Evolutionary conservation across 305 asterid species (phyloP), one percentile per base, ranked within the genome.

Genomic region (Plantago rigida): DNA sequence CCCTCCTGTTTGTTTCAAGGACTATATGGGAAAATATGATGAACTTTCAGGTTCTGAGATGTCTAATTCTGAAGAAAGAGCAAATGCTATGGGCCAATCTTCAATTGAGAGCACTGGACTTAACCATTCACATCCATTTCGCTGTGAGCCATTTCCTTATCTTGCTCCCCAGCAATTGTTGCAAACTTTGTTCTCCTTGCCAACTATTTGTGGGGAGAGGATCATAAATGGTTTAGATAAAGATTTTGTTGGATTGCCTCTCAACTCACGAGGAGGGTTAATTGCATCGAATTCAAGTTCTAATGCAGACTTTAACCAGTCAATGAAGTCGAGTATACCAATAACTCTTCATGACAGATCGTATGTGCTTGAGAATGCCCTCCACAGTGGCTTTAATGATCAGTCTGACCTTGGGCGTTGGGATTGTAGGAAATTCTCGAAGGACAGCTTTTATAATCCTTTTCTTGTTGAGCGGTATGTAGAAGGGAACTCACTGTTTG

Each of bases 241-340:
- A 53, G 67, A 70, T 55, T 75, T 67, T 64, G 65, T 82, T 55
- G 81, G 93, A 13, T 80, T 86, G 79, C 93, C 93, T 56, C 85
- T 86, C 56, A 86, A 82, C 66, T 86, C 92, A 45, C 87, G 75
- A 14, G 89, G 95, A 58, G 87, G 81, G 72, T 62, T 86, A 52
- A 77, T 84, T 45, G 55, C 68, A 46, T 47, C 65, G 63, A 77
- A 67, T 63, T 74, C 86, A 54, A 72, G 65, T 53, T 69, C 59
- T 71, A 71, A 68, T 59, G 63, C 69, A 44, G 72, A 71, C 77
- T 55, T 56, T 56, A 64, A 62, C 62, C 81, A 73, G 71, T 61
- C 51, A 56, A 75, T 69, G 66, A 78, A 69, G 29, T 56, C 75
- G 56, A 77, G 62, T 60, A 49, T 60, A 4, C 19, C 48, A 62